Base-by-base conservation (phyloP, 2,329 filamentous ascomycete genomes). In the Phyllosticta capitalensis region DNA sequence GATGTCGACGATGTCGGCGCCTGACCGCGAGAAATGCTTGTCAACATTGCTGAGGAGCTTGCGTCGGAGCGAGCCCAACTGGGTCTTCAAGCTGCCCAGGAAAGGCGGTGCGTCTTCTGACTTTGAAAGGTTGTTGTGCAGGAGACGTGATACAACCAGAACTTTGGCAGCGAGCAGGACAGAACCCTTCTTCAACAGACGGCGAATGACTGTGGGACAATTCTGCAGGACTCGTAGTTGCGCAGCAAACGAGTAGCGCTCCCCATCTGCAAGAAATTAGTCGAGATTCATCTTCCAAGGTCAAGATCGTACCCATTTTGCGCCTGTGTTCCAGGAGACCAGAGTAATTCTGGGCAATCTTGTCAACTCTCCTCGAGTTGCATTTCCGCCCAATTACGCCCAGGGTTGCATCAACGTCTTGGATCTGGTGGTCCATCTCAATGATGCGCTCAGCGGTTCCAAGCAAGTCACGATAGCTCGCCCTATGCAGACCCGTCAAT, bases 401-500 rank as follows among this genome's bases (percentile, higher is more conserved):
- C 56, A 97, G 79, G 45, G 85, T 82, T 5, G 79, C 76, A 72
- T 96, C 90, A 17, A 90, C 87, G 12, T 79, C 76, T 62, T 86
- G 82, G 75, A 94, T 92, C 69, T 92, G 85, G 48, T 74, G 75
- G 65, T 90, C 88, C 90, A 97, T 96, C 62, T 86, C 82, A 58
- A 96, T 88, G 65, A 97, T 97, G n/a, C 86, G 86, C 74, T 96
- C 92, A 58, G 92, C 92, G 0, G 92, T 96, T 56, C 89, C 89
- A 24, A 97, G 84, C 9, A 97, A 84, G 67, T 94, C 90, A 65
- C 92, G 88, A 74, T 97, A 97, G 68, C 83, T 83, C 66, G 81
- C 78, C 20, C 83, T 85, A 65, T 19, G 30, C 7, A 21, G 21
- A 6, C 7, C 5, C 21, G 28, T 53, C 60, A 30, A 14, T 17